Conservation (phyloP, 1,139 yeast species). For the Blastobotrys persicus region DNA sequence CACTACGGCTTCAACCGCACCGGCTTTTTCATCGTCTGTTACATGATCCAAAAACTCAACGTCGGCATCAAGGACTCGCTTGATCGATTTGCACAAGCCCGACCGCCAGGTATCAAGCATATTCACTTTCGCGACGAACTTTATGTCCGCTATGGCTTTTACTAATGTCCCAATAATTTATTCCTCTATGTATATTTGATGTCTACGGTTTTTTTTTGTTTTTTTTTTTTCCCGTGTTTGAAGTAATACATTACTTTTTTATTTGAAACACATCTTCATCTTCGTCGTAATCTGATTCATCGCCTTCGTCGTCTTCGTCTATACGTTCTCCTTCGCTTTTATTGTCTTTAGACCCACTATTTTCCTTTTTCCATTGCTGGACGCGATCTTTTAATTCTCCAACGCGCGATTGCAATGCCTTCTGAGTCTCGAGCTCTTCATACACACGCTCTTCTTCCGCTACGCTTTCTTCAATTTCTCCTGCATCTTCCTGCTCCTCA, state of each 20-base stretch:
- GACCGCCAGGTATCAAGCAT: conserved; percentile 74
- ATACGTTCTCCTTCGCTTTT: background rate
- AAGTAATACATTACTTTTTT: conserved; percentile 9
- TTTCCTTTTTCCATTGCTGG: background rate
- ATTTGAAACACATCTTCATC: conserved; percentile 15
- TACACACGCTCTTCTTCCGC: conserved; percentile 5
- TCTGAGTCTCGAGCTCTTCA: conserved; percentile 9
- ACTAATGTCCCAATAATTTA: background rate
- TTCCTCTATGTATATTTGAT: background rate
- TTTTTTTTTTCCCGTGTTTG: too few species aligned
- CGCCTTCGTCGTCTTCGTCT: conserved; percentile 7
- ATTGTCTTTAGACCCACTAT: background rate
- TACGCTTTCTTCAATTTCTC: background rate
- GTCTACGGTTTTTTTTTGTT: background rate
- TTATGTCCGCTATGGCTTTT: conserved; percentile 53
- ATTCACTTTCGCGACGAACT: conserved; percentile 75
- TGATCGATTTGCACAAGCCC: conserved; percentile 54
- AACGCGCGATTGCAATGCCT: background rate
- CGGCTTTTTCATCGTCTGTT: conserved; percentile 71
- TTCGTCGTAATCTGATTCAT: conserved; percentile 17
- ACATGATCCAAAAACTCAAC: conserved; percentile 57
- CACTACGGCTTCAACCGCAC: conserved; percentile 83
- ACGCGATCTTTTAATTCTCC: background rate
- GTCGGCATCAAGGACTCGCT: conserved; percentile 66
- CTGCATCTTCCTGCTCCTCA: background rate